Evolutionary conservation across 2,329 filamentous ascomycete genomes (phyloP).

Genomic region (Ceratocystis cacaofunesta): DNA sequence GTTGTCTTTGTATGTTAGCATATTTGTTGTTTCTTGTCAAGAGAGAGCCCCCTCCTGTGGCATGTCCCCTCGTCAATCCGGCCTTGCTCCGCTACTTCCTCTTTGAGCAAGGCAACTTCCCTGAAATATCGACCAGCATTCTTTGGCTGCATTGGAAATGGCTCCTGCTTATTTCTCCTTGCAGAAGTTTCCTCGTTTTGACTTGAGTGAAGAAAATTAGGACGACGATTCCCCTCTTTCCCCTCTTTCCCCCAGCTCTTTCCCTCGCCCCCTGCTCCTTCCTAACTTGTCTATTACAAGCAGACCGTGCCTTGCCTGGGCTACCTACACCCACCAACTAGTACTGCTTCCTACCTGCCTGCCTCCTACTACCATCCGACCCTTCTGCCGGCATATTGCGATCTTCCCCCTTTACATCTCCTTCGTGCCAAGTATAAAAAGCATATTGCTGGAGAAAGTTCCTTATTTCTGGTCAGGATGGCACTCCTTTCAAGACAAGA

Average conservation of each 20-base stretch:
- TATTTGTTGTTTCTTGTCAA: not conserved
- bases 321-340: no score
- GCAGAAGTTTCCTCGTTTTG: not conserved
- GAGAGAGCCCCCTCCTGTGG: not conserved
- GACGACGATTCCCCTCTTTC: not conserved
- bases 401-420: not conserved
- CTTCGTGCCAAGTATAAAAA: not conserved
- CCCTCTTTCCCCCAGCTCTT: not conserved
- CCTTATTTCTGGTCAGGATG: not conserved
- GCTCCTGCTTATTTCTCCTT: not conserved
- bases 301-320: no score
- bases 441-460: not conserved
- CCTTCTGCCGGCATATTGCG: not conserved
- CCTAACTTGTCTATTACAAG: not conserved
- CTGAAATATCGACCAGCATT: not conserved
- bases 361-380: not conserved
- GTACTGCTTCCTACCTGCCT: not conserved
- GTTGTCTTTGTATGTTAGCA: not conserved
- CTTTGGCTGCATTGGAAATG: not conserved
- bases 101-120: not conserved
- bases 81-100: no score
- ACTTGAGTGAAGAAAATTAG: not conserved
- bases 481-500: not conserved
- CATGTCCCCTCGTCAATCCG: not conserved
- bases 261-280: not conserved